Evolutionary conservation across 352 stramenopile species (phyloP), one percentile per base, ranked within the genome.

Genomic region (Phytopythium delawarense): DNA sequence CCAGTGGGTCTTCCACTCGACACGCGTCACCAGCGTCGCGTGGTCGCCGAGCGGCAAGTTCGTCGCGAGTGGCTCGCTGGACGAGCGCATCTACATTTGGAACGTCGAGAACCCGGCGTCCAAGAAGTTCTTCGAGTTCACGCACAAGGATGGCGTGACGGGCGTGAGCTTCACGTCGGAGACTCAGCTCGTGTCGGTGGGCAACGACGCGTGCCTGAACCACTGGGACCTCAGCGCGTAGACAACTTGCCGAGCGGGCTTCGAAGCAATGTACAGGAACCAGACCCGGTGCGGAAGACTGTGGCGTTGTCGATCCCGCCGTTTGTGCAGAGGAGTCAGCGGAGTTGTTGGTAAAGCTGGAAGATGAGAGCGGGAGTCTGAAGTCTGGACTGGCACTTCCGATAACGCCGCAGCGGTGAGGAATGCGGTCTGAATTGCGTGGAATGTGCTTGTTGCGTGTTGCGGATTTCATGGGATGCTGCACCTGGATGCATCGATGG

Each of bases 11-110:
- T 98, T 97, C 79, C 96, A 99, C 77, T 96, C 96, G 57, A 97
- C 96, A 62, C 84, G 86, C 25, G 92, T 99, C 48, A 97, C 88
- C 30, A 93, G 78, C 49, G 74, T 99, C 9, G 86, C 95, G 32
- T 99, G 97, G 94, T 95, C 91, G 28, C 86, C 87, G 2, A 94
- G 96, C 64, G 88, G 94, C 61, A 87, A 89, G 51, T 88, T 95
- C 39, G 67, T 99, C 8, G 96, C 88, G 15, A 98, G 90, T 62
- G 91, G 94, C 9, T 93, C 94, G 48, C 81, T 96, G 21, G 96
- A 99, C 71, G 96, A 98, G 65, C 92, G 91, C 58, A 95, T 99
- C 62, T 99, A 98, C 75, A 82, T 99, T 21, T 99, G 96, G 96
- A 96, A 88, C 69, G 72, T 98, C 9, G 79, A 86, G 62, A 91